Conservation (phyloP, 805 yeast species). For the Wickerhamomyces bisporus region DNA sequence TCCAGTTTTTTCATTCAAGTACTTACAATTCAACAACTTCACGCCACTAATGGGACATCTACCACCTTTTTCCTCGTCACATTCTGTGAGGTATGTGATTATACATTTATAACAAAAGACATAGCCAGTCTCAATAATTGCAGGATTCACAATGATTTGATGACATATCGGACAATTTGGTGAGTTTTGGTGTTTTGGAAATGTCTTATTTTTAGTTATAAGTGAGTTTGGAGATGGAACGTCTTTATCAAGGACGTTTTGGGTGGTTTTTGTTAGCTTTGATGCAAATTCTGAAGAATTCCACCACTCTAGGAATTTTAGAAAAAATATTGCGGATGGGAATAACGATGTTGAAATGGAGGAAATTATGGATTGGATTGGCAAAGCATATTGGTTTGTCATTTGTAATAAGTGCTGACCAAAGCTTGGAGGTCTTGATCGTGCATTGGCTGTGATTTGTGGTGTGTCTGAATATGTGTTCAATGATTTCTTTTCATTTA, state of each 20-base stretch:
- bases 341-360: constrained; percentile 39
- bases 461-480: background rate
- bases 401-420: constrained; percentile 16
- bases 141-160: constrained; percentile 64
- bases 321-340: constrained; percentile 75
- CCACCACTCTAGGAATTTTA: constrained; percentile 95
- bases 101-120: constrained; percentile 90
- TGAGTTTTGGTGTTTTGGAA: constrained; percentile 27
- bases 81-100: constrained; percentile 51
- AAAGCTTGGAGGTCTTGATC: constrained; percentile 21
- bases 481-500: constrained; percentile 13
- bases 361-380: constrained; percentile 15
- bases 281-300: constrained; percentile 66
- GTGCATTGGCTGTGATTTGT: background rate
- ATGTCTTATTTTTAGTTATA: constrained; percentile 3
- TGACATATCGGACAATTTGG: constrained; percentile 66
- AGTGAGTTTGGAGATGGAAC: constrained; percentile 39
- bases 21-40: constrained; percentile 64
- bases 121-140: constrained; percentile 85
- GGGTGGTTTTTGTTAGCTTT: constrained; percentile 45
- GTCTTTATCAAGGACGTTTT: constrained; percentile 39
- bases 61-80: constrained; percentile 47
- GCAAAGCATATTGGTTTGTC: constrained; percentile 9
- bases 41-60: constrained; percentile 82
- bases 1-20: constrained; percentile 47